Base-by-base conservation (phyloP, 345 rosid species). In the Populus simonii region DNA sequence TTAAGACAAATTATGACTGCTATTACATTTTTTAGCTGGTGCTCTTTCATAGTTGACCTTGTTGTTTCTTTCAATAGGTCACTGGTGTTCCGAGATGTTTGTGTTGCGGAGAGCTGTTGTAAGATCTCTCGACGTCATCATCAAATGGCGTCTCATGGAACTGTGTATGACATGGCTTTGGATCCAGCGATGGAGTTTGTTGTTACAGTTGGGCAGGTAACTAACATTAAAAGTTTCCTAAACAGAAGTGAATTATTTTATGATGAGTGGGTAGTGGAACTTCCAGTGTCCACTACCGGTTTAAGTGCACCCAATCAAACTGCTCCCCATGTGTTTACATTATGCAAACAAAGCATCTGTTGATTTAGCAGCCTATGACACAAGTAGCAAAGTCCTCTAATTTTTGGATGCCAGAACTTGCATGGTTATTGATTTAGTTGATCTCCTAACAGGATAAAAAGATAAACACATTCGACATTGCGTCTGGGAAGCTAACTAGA, bases 171-270 rank as follows among this genome's bases (percentile, higher is more conserved):
- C 86, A 89, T 93, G 94, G 91, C 88, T 83, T 72, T 90, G 78
- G 98, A 92, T 85, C 89, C 88, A 78, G 83, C 81, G 78, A 80
- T 83, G 84, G 85, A 86, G 67, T 82, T 84, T 83, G 98, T 86
- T 73, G 87, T 92, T 74, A 89, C 96, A 8, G 98, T 92, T 75
- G 98, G 96, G 71, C 91, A 89, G 91, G 98, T 92, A 87, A 73
- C 53, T 12, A 79, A 70, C 80, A 39, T 73, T 73, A 74, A 29
- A 61, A 43, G 66, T 25, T 51, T 78, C 22, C 22, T 47, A 59
- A 61, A 22, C 39, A 47, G 74, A 66, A 62, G 61, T 29, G 70
- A 72, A 71, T 36, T 38, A 38, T 47, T 70, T 67, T 29, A 36
- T 33, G 51, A 39, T 68, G 49, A 36, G 23, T 27, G 35, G 57